phyloP scores from a whole-genome alignment of 768 basidiomycete species.

The Termitomyces sp. region DNA sequence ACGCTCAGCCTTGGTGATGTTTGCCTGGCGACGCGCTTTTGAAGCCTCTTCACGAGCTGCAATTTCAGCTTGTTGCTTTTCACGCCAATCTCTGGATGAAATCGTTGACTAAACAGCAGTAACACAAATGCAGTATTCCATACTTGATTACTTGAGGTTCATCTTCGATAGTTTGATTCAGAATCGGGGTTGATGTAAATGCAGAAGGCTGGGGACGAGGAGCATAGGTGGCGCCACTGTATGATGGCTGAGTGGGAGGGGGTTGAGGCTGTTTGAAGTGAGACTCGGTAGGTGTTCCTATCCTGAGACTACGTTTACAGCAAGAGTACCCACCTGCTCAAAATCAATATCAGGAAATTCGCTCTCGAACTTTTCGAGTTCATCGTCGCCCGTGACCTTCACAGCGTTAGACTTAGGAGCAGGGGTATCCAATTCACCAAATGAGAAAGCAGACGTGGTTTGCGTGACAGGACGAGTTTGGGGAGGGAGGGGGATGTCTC shows the following conservation, averaged over 20 bases:
- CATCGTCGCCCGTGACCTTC: constrained; percentile 80
- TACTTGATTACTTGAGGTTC: constrained; percentile 87
- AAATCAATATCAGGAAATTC: constrained; percentile 80
- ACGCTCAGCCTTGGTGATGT: constrained; percentile 76
- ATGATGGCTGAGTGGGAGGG: constrained; percentile 25
- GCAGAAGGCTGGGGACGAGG: constrained; percentile 72
- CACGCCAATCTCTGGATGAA: constrained; percentile 71
- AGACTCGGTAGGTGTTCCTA: background rate
- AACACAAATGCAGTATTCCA: constrained; percentile 15
- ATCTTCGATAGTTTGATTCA: constrained; percentile 61
- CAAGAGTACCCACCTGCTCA: constrained; percentile 24
- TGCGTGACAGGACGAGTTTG: constrained; percentile 24
- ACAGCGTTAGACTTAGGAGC: constrained; percentile 42
- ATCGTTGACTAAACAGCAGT: background rate
- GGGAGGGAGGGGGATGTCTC: constrained; percentile 40
- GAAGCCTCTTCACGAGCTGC: constrained; percentile 76
- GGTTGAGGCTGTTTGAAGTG: constrained; percentile 22
- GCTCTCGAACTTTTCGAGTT: constrained; percentile 79
- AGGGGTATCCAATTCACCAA: constrained; percentile 57
- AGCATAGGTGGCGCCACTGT: constrained; percentile 57
- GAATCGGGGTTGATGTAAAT: constrained; percentile 66
- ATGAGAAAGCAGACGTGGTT: constrained; percentile 47
- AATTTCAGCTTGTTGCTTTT: constrained; percentile 81
- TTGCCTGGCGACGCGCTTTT: constrained; percentile 72
- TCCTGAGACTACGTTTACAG: background rate